Base-by-base conservation (phyloP, 208 protist genomes). In the Balamuthia mandrillaris region DNA sequence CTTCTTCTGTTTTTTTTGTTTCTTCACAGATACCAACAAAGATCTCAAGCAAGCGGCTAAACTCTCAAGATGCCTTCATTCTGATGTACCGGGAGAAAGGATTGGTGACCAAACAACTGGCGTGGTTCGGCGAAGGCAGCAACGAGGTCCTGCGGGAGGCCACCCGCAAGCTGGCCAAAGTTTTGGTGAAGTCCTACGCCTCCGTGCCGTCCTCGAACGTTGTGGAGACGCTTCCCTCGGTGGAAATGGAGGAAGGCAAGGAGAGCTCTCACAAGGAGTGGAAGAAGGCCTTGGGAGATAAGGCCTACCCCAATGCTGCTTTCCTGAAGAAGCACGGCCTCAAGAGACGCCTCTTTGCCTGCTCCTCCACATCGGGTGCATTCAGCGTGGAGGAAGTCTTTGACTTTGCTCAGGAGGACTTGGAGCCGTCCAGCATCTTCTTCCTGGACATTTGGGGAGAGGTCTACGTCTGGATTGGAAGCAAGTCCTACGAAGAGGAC, bases 381-480 rank as follows among this genome's bases (percentile, higher is more conserved):
- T 78, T 87, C 33, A 45, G 65, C 44, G 86, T 88, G 12, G 87
- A 88, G 29, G 60, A 87, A 39, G 33, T 90, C 24, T 60, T 54
- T 47, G 47, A 90, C 66, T 90, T 86, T 70, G 51, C 61, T 0
- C 88, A 90, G 79, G 77, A 85, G 29, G 88, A 90, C 56, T 85
- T 90, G 29, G 35, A 44, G 54, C 29, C 70, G 61, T 83, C 61
- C 66, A 86, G 88, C 68, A 82, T 90, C 21, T 87, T 54, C 47
- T 37, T 90, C 6, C 45, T 90, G 41, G 88, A 90, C 63, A 35
- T 51, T n/a, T 74, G 41, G 39, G 27, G 45, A 27, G 33, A 33
- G 27, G 31, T 90, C 37, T 90, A 60, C 49, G 85, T 90, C 29
- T 90, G 88, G 88, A 63, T 90, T 24, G 88, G 88, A 39, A 54